Evolutionary conservation across 2,329 filamentous ascomycete genomes (phyloP).

Genomic region (Sporothrix pallida): DNA sequence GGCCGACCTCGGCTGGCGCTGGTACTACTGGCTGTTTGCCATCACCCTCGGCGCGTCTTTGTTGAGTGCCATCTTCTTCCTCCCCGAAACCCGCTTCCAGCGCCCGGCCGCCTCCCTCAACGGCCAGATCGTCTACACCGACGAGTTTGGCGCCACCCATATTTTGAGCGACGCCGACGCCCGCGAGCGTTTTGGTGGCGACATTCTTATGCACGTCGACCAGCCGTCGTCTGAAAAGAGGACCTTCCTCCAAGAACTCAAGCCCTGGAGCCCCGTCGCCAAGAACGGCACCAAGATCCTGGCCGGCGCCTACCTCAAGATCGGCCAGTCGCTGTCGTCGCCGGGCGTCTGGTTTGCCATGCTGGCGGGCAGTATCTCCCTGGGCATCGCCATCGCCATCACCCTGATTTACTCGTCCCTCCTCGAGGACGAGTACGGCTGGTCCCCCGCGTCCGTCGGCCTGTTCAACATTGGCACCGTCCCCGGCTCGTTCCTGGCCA

Average conservation of each 20-base stretch:
- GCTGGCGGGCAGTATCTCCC: background rate
- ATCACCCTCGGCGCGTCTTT: background rate
- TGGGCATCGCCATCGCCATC: background rate
- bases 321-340: background rate
- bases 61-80: background rate
- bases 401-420: background rate
- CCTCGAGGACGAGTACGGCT: background rate
- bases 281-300: background rate
- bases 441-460: background rate
- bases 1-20: background rate
- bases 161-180: background rate
- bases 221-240: background rate
- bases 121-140: background rate
- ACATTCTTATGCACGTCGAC: background rate
- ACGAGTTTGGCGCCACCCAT: constrained; percentile 6
- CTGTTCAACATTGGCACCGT: background rate
- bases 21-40: constrained; percentile 8
- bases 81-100: constrained; percentile 5
- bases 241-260: background rate
- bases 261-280: constrained; percentile 2
- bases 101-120: background rate
- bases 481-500: background rate
- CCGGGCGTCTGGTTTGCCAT: background rate
- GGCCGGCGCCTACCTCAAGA: background rate
- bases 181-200: background rate